A percentile compares a stretch with the other conserved stretches of the same genome.
Evolutionary conservation across 2,329 filamentous ascomycete species (phyloP).

Genomic region (Fusarium foetens): DNA sequence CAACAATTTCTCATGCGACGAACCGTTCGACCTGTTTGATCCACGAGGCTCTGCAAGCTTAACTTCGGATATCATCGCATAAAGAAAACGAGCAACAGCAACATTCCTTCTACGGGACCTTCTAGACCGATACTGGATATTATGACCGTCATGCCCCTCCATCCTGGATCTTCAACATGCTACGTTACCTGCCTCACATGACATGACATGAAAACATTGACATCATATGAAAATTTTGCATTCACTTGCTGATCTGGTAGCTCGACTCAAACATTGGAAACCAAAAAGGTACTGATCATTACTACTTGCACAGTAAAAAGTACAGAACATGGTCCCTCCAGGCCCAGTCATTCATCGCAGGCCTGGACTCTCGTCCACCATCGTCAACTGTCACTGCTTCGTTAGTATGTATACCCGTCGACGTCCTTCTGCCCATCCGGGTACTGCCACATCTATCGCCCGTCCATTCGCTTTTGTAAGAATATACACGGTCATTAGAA

Average conservation of each 20-base stretch:
- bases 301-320: conserved; percentile 43
- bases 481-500: conserved; percentile 47
- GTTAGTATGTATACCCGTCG: conserved; percentile 21
- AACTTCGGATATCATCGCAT: conserved; percentile 17
- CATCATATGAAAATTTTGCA: neutral
- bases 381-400: conserved; percentile 31
- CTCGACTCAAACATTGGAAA: conserved; percentile 16
- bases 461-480: conserved; percentile 42
- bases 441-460: conserved; percentile 39
- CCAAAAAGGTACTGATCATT: conserved; percentile 38
- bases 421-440: conserved; percentile 32
- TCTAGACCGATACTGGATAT: conserved; percentile 5
- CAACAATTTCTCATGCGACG: neutral
- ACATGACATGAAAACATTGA: neutral
- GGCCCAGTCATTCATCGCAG: conserved; percentile 25
- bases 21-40: conserved; percentile 23
- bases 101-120: neutral
- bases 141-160: neutral
- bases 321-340: conserved; percentile 41
- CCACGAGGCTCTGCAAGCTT: conserved; percentile 26
- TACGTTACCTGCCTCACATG: conserved; percentile 25
- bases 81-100: neutral
- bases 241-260: conserved; percentile 21
- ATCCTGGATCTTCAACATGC: neutral
- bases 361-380: conserved; percentile 22